A percentile compares a stretch with the other conserved stretches of the same genome.
Evolutionary conservation across 805 yeast genomes (phyloP).

Genomic region (Pachysolen tannophilus): DNA sequence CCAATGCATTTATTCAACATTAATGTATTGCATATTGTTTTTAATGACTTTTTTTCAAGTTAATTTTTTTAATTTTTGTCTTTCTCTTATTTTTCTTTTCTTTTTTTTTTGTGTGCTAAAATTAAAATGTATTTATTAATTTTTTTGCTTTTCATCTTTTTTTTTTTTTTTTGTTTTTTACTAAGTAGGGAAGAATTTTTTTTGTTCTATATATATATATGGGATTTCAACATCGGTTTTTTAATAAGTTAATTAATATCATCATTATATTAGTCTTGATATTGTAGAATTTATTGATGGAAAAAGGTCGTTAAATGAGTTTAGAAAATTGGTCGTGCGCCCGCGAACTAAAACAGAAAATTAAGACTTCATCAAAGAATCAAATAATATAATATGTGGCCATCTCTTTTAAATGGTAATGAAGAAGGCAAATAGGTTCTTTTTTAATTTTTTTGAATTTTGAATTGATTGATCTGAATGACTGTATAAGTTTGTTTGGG

Average conservation of each 20-base stretch:
- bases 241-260: conserved; percentile 3
- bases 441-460: no score
- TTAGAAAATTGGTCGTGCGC: neutral
- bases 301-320: neutral
- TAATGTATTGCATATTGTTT: conserved; percentile 19
- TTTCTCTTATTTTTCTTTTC: conserved; percentile 11
- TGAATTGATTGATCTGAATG: no score
- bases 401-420: no score
- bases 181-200: no score
- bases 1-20: conserved; percentile 29
- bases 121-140: conserved; percentile 1
- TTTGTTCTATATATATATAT: conserved; percentile 20
- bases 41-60: conserved; percentile 2
- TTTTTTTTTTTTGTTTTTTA: conserved; percentile 10
- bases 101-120: conserved; percentile 9
- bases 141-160: conserved; percentile 8
- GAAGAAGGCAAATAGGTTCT: no score
- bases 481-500: no score
- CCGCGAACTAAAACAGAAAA: no score
- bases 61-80: conserved; percentile 1
- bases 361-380: no score
- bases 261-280: no score
- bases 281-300: no score
- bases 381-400: no score
- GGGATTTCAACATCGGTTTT: conserved; percentile 45